A percentile compares a stretch with the other conserved stretches of the same genome.
Evolutionary conservation across 2,329 filamentous ascomycete genomes (phyloP).

Genomic region (Ophiostoma novo-ulmi): DNA sequence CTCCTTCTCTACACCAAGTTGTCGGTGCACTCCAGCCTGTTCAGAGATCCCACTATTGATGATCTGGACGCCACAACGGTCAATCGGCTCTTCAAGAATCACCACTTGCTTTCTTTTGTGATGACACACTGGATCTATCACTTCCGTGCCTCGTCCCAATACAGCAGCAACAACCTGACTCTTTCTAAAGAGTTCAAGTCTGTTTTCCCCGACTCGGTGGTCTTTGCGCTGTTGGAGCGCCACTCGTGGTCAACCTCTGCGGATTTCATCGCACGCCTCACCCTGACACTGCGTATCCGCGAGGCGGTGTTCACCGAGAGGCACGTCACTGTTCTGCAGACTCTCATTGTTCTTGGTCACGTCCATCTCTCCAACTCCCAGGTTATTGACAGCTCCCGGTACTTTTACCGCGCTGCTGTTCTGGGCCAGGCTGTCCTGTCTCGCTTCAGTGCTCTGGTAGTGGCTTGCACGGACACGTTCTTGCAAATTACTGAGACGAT

Average conservation of each 20-base stretch:
- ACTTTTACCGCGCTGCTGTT: constrained; percentile 49
- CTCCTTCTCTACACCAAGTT: constrained; percentile 37
- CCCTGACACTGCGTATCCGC: constrained; percentile 36
- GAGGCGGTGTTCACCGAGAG: constrained; percentile 37
- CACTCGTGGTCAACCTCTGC: constrained; percentile 31
- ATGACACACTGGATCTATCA: constrained; percentile 37
- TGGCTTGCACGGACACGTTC: constrained; percentile 37
- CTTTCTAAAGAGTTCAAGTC: constrained; percentile 35
- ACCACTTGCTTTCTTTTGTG: constrained; percentile 36
- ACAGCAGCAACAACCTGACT: constrained; percentile 29
- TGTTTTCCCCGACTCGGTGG: constrained; percentile 36
- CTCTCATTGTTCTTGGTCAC: constrained; percentile 36
- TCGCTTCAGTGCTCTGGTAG: constrained; percentile 33
- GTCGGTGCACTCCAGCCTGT: constrained; percentile 28
- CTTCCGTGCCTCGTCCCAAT: constrained; percentile 35
- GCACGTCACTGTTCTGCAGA: constrained; percentile 36
- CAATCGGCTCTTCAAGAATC: constrained; percentile 30
- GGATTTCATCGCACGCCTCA: constrained; percentile 32
- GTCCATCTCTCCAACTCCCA: constrained; percentile 32
- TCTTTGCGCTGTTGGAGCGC: constrained; percentile 37
- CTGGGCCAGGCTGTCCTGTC: constrained; percentile 43
- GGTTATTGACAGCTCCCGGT: constrained; percentile 31
- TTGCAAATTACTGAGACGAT: constrained; percentile 36
- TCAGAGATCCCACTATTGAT: constrained; percentile 33
- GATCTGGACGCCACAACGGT: constrained; percentile 30